Evolutionary conservation across 352 stramenopile species (phyloP), one percentile per base, ranked within the genome.

Genomic region (Bremia lactucae): DNA sequence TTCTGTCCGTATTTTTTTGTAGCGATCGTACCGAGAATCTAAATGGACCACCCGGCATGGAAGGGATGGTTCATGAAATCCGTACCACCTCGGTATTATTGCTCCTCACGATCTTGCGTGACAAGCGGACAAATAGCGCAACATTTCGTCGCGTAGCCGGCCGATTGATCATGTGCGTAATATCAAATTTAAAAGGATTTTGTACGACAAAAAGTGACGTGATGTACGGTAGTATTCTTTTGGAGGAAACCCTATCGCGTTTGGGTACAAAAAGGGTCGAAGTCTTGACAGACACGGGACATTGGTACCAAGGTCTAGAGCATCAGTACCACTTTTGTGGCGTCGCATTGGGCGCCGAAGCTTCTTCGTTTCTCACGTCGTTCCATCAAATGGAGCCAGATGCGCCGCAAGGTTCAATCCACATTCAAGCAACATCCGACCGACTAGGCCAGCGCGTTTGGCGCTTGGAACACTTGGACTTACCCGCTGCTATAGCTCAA

Each of bases 321-420:
- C 46, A 51, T 4, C 45, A 36, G 2, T 29, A 60, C 1, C 31
- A 31, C 10, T 42, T 73, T 26, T 81, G 65, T 31, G 66, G 68
- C 0, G 41, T 83, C 6, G 45, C 55, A 19, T 51, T 83, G 3
- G 60, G 65, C 6, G 43, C 65, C 0, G 50, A 65, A n/a, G 68
- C 65, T 0, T 52, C 62, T 2, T 57, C 67, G n/a, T 64, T 84
- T 25, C 55, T 79, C 14, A 49, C 66, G 18, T 22, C 73, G 2
- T 80, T 76, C 29, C 52, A 60, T 3, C 63, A 76, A 56, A 73
- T 78, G 57, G 66, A 82, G 11, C 66, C 66, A 0, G 41, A 58
- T 7, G 60, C 56, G 0, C 31, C 46, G 9, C 46, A 61, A 36
- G 65, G 70, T 15, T 75, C 45, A 14, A 65, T 67, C 33, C 51